Evolutionary conservation across 2,329 filamentous ascomycete species (phyloP).

Genomic region (Colletotrichum salicis): DNA sequence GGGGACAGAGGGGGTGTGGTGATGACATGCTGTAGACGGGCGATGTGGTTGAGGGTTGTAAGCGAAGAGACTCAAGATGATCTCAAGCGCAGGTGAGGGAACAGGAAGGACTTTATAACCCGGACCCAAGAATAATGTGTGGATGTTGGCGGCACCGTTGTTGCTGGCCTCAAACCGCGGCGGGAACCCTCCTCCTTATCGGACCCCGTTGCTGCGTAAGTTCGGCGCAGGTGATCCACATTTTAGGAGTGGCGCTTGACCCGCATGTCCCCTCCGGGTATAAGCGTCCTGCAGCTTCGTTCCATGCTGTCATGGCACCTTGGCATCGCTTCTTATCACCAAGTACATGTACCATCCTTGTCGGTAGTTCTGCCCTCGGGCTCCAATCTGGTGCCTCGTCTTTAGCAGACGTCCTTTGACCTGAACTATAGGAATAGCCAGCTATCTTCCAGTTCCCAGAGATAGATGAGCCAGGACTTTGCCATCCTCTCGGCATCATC

Average conservation of each 20-base stretch:
- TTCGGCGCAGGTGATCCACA: conserved; percentile 20
- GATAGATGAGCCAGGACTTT: conserved; percentile 15
- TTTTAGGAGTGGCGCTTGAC: conserved; percentile 17
- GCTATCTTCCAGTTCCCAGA: conserved; percentile 25
- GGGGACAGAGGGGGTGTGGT: conserved; percentile 68
- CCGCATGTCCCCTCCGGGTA: conserved; percentile 20
- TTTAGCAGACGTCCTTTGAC: neutral
- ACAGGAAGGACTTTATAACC: neutral
- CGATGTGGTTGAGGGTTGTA: neutral
- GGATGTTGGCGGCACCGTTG: neutral
- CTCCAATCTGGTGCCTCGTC: neutral
- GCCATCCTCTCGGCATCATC: neutral
- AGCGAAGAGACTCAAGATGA: neutral
- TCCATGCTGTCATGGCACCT: neutral
- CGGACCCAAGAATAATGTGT: neutral
- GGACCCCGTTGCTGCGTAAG: conserved; percentile 9
- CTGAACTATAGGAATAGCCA: conserved; percentile 21
- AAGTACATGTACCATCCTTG: neutral
- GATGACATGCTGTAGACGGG: conserved; percentile 6
- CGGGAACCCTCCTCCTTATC: conserved; percentile 5
- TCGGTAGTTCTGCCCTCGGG: neutral
- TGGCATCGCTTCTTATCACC: neutral
- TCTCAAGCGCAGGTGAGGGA: neutral
- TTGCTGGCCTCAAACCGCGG: conserved; percentile 29
- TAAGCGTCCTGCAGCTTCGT: conserved; percentile 18